A percentile compares a stretch with the other conserved stretches of the same genome.
Evolutionary conservation across 345 rosid species (phyloP).

Genomic region (Zanthoxylum bungeanum): DNA sequence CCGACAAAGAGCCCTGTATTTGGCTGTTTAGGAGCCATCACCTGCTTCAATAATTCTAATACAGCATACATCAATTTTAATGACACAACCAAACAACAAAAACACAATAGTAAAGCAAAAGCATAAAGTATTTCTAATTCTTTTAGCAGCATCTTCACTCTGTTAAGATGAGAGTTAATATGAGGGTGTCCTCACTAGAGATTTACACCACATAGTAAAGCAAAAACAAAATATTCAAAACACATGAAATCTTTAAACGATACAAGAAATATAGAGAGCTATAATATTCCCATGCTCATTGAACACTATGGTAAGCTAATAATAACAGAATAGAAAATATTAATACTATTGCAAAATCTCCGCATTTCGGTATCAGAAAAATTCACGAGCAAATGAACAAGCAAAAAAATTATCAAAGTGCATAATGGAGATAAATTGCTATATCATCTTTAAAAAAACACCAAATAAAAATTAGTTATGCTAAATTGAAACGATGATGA

Average conservation of each 20-base stretch:
- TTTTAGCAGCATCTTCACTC: too few species aligned
- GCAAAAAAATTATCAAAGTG: too few species aligned
- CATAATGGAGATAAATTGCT: neutral
- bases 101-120: neutral
- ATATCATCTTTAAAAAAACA: neutral
- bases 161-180: too few species aligned
- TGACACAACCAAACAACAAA: too few species aligned
- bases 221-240: neutral
- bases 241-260: neutral
- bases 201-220: neutral
- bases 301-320: too few species aligned
- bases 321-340: neutral
- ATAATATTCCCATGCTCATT: too few species aligned
- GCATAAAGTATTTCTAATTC: too few species aligned
- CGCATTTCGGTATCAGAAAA: neutral
- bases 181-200: too few species aligned
- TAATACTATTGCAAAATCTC: too few species aligned
- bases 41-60: conserved; percentile 28
- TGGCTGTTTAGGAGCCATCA: conserved; percentile 57
- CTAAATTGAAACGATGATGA: neutral
- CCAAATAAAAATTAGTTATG: too few species aligned
- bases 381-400: neutral
- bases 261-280: neutral
- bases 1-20: conserved; percentile 62
- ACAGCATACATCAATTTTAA: neutral